Evolutionary conservation across 2,329 filamentous ascomycete genomes (phyloP).

Genomic region (Lojkania enalia): DNA sequence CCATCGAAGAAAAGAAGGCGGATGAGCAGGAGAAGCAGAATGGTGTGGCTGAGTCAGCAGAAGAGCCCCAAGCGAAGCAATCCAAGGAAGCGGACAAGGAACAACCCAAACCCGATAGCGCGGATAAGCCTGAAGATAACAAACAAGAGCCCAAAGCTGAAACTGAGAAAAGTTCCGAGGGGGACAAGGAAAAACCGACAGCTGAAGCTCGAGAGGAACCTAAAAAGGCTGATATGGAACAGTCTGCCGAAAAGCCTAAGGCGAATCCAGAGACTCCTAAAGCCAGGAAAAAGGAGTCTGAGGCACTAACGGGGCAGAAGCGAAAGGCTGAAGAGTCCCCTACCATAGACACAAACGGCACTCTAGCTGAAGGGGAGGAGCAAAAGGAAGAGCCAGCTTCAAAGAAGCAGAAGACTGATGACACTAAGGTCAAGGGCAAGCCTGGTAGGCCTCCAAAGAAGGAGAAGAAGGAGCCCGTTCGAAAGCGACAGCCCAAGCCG

Average conservation of each 20-base stretch:
- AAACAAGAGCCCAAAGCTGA: conserved; percentile 26
- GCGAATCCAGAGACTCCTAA: conserved; percentile 33
- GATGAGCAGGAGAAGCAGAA: conserved; percentile 26
- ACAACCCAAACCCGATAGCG: conserved; percentile 23
- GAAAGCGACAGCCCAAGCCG: conserved; percentile 55
- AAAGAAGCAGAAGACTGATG: conserved; percentile 37
- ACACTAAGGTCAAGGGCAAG: conserved; percentile 31
- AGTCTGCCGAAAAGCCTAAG: conserved; percentile 25
- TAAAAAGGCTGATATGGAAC: conserved; percentile 33
- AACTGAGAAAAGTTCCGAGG: conserved; percentile 24
- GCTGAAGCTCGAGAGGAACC: conserved; percentile 35
- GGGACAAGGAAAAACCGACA: conserved; percentile 13
- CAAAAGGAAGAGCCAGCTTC: conserved; percentile 34
- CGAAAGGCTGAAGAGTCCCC: conserved; percentile 34
- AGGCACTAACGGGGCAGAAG: conserved; percentile 41
- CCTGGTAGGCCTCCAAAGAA: conserved; percentile 44
- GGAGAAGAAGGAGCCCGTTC: conserved; percentile 46
- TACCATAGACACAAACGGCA: conserved; percentile 25
- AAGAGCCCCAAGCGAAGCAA: conserved; percentile 20
- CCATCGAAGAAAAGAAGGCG: conserved; percentile 27
- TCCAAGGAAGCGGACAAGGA: conserved; percentile 16
- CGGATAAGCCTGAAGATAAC: conserved; percentile 34
- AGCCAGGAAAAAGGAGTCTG: conserved; percentile 32
- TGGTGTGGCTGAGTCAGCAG: conserved; percentile 23
- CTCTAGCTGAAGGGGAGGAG: conserved; percentile 31